A percentile compares a stretch with the other conserved stretches of the same genome.
Evolutionary conservation across 371 early-diverging fungal species (phyloP).

Genomic region (Circinella minor): DNA sequence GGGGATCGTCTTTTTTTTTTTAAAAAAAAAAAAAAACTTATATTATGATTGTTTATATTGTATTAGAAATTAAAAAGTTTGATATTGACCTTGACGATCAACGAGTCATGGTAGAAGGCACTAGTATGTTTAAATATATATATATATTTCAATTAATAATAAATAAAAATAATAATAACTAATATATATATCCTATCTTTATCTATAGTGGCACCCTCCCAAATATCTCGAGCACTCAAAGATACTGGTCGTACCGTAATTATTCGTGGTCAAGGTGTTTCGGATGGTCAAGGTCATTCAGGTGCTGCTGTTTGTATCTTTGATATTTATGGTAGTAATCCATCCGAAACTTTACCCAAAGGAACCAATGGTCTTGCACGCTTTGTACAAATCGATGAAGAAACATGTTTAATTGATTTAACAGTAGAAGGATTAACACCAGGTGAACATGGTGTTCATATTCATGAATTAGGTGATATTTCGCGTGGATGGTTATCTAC

Average conservation of each 20-base stretch:
- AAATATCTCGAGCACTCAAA: conserved; percentile 61
- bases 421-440: conserved; percentile 74
- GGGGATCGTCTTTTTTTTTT: neutral
- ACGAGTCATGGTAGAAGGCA: conserved; percentile 67
- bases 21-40: neutral
- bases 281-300: conserved; percentile 57
- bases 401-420: conserved; percentile 77
- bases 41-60: neutral
- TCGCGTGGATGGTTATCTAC: conserved; percentile 61
- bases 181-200: too few species aligned
- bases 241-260: conserved; percentile 74
- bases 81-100: conserved; percentile 64
- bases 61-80: conserved; percentile 55
- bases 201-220: conserved; percentile 67
- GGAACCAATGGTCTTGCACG: conserved; percentile 77
- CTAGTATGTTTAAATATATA: conserved; percentile 40
- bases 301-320: conserved; percentile 92
- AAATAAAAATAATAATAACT: too few species aligned
- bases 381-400: conserved; percentile 74
- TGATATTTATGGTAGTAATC: conserved; percentile 60
- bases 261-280: conserved; percentile 79
- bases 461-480: conserved; percentile 84
- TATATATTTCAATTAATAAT: too few species aligned
- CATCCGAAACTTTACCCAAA: conserved; percentile 41
- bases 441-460: conserved; percentile 72